Base-by-base conservation (phyloP, 345 rosid species). In the Ceriops zippeliana region DNA sequence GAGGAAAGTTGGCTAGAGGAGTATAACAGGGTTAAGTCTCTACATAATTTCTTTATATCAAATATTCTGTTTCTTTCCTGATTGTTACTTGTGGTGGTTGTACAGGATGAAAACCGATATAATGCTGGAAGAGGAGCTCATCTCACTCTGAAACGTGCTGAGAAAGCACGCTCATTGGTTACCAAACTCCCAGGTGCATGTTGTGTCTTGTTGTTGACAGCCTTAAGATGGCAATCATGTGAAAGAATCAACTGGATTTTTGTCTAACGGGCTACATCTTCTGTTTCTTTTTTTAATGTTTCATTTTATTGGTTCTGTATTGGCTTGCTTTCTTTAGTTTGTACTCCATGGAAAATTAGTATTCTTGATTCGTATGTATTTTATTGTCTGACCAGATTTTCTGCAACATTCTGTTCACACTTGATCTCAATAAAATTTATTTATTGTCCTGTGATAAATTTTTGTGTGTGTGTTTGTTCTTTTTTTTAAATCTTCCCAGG, bases 1-100 rank as follows among this genome's bases (percentile, higher is more conserved):
- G 98, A 96, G 76, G 99, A 96, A 74, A 82, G 90, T 46, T 96
- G 99, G 99, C 98, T 96, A 58, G 99, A 96, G 77, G 98, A 96
- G 77, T 92, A 96, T 67, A 92, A 92, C 77, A 87, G 92, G 88
- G 99, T 96, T 58, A 64, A 84, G 68, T 70, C 66, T 74, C 70
- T 28, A 59, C 13, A 53, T 34, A 46, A 56, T 70, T 62, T 58
- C 61, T 59, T 34, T 4, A 7, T 54, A 28, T 58, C 35, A 56
- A 20, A 22, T 58, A 5, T 52, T 15, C 60, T 46, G 62, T 75
- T 54, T 42, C 51, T 68, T 69, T 58, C 76, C 71, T 59, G 65
- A 47, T 61, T 68, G 63, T 66, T 37, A 24, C n/a, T 63, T 64
- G 34, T 76, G 72, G 76, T 67, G 61, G 49, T 57, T 72, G 49